phyloP scores from a whole-genome alignment of 2,329 filamentous ascomycete genomes.

The Cadophora sp. region DNA sequence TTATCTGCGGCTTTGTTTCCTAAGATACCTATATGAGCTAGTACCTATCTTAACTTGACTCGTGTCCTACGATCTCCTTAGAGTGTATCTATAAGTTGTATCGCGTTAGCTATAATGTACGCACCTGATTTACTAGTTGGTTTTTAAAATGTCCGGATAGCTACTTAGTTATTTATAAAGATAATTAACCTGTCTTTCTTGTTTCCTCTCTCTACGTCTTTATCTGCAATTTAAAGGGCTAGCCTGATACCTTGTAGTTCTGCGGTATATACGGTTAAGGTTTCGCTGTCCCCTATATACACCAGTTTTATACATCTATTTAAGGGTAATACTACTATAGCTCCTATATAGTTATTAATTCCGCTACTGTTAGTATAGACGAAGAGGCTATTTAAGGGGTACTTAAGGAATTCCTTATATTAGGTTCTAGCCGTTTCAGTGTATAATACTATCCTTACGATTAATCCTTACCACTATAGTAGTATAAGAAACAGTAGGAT shows the following conservation, averaged over 20 bases:
- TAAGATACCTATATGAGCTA: too few species aligned
- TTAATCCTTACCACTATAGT: too few species aligned
- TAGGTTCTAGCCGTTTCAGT: too few species aligned
- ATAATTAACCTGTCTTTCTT: conserved; percentile 1
- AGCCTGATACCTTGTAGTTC: conserved; percentile 32
- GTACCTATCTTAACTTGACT: conserved; percentile 20
- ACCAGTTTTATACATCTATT: neutral
- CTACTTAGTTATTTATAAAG: conserved; percentile 8
- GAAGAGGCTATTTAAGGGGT: neutral
- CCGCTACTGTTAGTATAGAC: neutral
- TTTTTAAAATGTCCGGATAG: conserved; percentile 14
- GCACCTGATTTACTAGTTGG: conserved; percentile 12
- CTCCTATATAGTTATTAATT: conserved; percentile 27
- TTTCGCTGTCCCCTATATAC: too few species aligned
- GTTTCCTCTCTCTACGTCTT: conserved; percentile 21
- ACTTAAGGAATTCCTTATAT: neutral
- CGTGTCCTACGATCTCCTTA: conserved; percentile 10
- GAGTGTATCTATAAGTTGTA: conserved; percentile 16
- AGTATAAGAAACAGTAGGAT: conserved; percentile 16
- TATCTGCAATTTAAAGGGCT: conserved; percentile 27
- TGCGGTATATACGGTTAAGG: conserved; percentile 35
- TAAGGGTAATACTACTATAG: neutral
- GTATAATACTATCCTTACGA: too few species aligned
- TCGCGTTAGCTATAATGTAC: conserved; percentile 16
- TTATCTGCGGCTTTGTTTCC: too few species aligned